Conservation (phyloP, 2,329 filamentous ascomycete genomes). For the Xylariaceae sp. region DNA sequence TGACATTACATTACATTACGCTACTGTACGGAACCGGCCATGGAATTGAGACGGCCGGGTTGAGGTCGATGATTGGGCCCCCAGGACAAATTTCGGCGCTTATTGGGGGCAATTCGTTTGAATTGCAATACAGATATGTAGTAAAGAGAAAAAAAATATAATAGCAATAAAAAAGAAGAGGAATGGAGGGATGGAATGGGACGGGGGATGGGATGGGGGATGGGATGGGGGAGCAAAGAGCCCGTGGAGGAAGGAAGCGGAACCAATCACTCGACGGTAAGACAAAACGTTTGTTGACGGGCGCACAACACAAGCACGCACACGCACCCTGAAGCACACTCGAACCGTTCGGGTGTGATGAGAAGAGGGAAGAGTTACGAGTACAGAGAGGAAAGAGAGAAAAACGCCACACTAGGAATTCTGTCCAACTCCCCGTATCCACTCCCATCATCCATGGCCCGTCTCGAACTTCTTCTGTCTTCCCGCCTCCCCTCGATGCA, state of each 20-base stretch:
- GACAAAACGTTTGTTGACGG: background rate
- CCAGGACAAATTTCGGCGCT: background rate
- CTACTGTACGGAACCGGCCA: background rate
- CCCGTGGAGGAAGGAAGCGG: background rate
- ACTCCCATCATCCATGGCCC: background rate
- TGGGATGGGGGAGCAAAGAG: background rate
- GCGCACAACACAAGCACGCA: background rate
- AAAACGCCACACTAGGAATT: no score
- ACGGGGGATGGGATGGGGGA: background rate
- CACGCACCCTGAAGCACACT: background rate
- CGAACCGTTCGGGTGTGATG: background rate
- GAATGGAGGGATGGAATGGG: background rate
- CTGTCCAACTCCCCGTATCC: background rate
- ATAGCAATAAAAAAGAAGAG: background rate
- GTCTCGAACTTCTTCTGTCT: background rate
- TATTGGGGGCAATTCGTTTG: background rate
- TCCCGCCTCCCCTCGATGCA: no score
- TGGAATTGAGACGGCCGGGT: background rate
- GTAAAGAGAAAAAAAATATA: no score
- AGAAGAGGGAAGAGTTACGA: background rate
- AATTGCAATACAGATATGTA: background rate
- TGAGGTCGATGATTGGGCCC: background rate
- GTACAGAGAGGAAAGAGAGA: background rate
- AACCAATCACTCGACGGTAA: background rate
- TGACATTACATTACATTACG: no score